Percentiles rank a stretch among this genome's conserved stretches.
Conservation (phyloP, 495 filamentous ascomycete species). For the Penicillium ucsense region DNA sequence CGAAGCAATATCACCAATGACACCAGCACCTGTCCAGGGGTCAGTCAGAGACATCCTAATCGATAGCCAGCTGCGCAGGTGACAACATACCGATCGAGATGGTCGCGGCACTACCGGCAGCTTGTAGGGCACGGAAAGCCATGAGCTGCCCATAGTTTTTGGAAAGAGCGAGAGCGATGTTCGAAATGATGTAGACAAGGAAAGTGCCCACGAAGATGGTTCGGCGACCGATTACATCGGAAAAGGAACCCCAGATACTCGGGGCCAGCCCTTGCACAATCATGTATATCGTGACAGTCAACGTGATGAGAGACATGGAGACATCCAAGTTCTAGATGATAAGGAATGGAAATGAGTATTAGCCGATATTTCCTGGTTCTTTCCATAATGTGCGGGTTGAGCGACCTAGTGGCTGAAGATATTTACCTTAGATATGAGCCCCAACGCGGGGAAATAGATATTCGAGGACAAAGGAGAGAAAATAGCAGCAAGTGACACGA, state of each 20-base stretch:
- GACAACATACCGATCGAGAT: constrained; percentile 28
- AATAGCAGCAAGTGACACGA: constrained; percentile 43
- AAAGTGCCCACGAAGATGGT: constrained; percentile 32
- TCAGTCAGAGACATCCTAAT: not conserved
- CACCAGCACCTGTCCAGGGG: constrained; percentile 18
- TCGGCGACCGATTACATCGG: constrained; percentile 33
- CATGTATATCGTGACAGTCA: constrained; percentile 36
- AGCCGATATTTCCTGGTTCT: too few species aligned
- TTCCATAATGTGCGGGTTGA: too few species aligned
- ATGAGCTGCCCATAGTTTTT: constrained; percentile 52
- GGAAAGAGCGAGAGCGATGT: constrained; percentile 54
- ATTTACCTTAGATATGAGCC: constrained; percentile 22
- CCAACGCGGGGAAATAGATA: constrained; percentile 70
- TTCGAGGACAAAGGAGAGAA: constrained; percentile 64
- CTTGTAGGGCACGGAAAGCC: constrained; percentile 54
- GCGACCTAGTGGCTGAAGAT: too few species aligned
- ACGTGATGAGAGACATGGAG: constrained; percentile 24
- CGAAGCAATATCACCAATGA: constrained; percentile 32
- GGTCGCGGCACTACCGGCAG: constrained; percentile 47
- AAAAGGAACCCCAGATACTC: constrained; percentile 34
- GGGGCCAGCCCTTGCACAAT: constrained; percentile 39
- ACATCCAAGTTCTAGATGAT: constrained; percentile 14
- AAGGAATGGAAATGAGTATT: not conserved
- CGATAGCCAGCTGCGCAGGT: not conserved
- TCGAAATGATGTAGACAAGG: constrained; percentile 38